Evolutionary conservation across 176 grass and related monocot genomes (phyloP).

Genomic region (Cymbopogon citratus): DNA sequence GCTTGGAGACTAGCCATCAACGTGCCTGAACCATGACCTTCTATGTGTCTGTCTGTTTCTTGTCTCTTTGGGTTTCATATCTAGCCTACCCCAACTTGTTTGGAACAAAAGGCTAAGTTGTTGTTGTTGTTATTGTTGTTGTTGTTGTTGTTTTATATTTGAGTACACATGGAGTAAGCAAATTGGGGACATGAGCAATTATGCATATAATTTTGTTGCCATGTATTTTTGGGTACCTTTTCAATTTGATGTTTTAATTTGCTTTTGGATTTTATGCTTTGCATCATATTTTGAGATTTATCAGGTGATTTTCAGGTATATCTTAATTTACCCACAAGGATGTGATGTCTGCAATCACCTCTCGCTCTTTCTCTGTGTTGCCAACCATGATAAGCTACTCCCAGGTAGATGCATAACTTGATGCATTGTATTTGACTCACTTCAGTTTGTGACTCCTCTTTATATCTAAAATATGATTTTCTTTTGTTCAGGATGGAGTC

Average conservation of each 20-base stretch:
- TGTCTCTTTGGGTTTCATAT: no score
- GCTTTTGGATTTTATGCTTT: not conserved
- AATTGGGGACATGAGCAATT: not conserved
- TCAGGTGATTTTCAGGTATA: slow-evolving; percentile 73
- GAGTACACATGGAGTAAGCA: not conserved
- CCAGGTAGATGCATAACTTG: slow-evolving; percentile 55
- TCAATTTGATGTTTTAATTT: not conserved
- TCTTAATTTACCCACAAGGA: slow-evolving; percentile 98
- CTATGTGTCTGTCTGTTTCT: no score
- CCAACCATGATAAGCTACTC: slow-evolving; percentile 92
- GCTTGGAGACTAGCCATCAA: no score
- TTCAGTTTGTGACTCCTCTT: not conserved
- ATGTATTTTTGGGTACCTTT: not conserved
- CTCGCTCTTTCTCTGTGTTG: slow-evolving; percentile 99
- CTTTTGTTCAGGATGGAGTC: slow-evolving; percentile 81
- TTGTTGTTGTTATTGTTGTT: no score
- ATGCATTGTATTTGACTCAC: slow-evolving; percentile 12
- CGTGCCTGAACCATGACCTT: no score
- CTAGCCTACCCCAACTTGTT: no score
- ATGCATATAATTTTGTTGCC: not conserved
- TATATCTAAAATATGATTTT: slow-evolving; percentile 27
- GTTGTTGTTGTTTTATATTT: no score
- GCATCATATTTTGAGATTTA: slow-evolving; percentile 17
- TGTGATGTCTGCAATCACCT: slow-evolving; percentile 97
- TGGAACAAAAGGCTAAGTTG: no score